Percentiles rank a stretch among this genome's conserved stretches.
Conservation (phyloP, 257 asterid genomes). For the Gardenia jasminoides region DNA sequence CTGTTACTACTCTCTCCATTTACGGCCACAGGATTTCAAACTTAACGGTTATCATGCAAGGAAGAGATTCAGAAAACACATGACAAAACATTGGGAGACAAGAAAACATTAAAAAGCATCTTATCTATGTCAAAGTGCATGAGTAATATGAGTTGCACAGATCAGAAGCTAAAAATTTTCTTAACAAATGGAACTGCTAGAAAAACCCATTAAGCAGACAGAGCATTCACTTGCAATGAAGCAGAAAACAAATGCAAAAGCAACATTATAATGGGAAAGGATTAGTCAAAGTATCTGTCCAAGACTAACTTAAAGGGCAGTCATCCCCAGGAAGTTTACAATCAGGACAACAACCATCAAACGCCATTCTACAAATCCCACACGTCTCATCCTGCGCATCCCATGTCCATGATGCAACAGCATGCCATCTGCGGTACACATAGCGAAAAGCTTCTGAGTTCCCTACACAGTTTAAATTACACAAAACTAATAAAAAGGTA, state of each 20-base stretch:
- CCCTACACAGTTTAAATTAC: neutral
- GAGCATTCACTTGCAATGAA: neutral
- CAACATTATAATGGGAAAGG: neutral
- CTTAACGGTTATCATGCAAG: too few relatives aligned
- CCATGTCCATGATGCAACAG: constrained; percentile 97
- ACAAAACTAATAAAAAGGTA: too few relatives aligned
- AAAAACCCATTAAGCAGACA: neutral
- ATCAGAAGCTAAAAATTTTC: neutral
- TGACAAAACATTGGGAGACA: neutral
- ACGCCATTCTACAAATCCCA: constrained; percentile 89
- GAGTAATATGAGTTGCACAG: neutral
- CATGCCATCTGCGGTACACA: constrained; percentile 62
- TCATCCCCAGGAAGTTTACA: constrained; percentile 92
- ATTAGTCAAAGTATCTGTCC: neutral
- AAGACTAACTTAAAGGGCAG: constrained; percentile 74
- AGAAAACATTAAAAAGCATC: neutral
- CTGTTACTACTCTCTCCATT: neutral
- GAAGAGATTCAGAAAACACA: neutral
- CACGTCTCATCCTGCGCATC: constrained; percentile 96
- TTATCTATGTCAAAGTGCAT: neutral
- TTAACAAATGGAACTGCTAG: neutral
- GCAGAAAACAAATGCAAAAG: neutral
- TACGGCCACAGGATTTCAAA: neutral
- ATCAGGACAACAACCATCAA: constrained; percentile 91
- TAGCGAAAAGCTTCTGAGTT: neutral